Evolutionary conservation across 192 early-diverging fungal species (phyloP).

Genomic region (Backusella mclennaniae): DNA sequence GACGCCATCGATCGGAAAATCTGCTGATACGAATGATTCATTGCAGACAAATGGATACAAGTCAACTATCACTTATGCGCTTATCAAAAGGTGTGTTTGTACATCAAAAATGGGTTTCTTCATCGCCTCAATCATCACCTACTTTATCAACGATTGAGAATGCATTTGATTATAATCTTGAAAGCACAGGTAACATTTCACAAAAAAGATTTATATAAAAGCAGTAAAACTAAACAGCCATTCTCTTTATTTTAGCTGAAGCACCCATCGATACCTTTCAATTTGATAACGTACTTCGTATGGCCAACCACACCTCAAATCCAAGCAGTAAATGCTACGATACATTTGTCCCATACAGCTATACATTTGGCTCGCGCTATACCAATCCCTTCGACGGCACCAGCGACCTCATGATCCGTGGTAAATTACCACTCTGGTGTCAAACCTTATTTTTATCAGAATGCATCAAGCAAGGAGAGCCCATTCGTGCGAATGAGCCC

Average conservation of each 20-base stretch:
- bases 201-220: background rate
- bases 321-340: background rate
- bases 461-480: background rate
- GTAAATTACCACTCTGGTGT: slow-evolving; percentile 25
- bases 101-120: slow-evolving; percentile 18
- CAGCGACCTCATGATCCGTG: slow-evolving; percentile 25
- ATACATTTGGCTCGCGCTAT: slow-evolving; percentile 28
- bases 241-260: background rate
- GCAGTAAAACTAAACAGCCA: background rate
- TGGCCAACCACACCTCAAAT: background rate
- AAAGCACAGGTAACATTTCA: background rate
- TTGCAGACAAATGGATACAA: background rate
- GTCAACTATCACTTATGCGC: slow-evolving; percentile 13
- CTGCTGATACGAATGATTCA: slow-evolving; percentile 17
- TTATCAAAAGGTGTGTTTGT: slow-evolving; percentile 30
- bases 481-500: slow-evolving; percentile 15
- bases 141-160: slow-evolving; percentile 15
- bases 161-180: background rate
- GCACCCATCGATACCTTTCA: slow-evolving; percentile 25
- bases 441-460: slow-evolving; percentile 25
- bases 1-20: slow-evolving; percentile 23
- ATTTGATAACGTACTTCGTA: background rate
- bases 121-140: background rate
- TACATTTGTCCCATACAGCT: slow-evolving; percentile 30
- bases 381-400: slow-evolving; percentile 20